Evolutionary conservation across 257 asterid species (phyloP).

Genomic region (Sherardia arvensis): DNA sequence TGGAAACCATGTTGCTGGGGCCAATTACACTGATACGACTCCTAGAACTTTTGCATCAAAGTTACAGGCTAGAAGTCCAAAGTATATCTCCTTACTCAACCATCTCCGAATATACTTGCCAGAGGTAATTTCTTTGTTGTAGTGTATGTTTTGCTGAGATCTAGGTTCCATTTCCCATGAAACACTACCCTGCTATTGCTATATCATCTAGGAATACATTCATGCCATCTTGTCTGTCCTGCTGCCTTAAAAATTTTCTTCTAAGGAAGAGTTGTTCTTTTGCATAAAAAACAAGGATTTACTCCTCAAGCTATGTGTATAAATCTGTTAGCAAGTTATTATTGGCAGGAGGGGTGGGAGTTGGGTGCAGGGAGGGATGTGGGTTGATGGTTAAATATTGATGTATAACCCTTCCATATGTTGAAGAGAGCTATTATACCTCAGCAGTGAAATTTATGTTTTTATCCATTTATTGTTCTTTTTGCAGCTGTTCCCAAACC

Average conservation of each 20-base stretch:
- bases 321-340: not conserved
- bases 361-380: not conserved
- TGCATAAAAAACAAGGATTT: not conserved
- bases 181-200: not conserved
- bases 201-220: not conserved
- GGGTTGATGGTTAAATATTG: too few species aligned
- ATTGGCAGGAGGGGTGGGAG: not conserved
- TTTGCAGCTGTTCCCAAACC: constrained; percentile 93
- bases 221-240: not conserved
- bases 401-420: not conserved
- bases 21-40: constrained; percentile 71
- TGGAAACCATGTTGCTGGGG: constrained; percentile 78
- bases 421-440: not conserved
- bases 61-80: constrained; percentile 91
- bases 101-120: constrained; percentile 96
- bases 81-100: constrained; percentile 85
- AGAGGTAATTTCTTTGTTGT: constrained; percentile 50
- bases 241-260: not conserved
- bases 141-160: not conserved
- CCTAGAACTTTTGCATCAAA: constrained; percentile 80
- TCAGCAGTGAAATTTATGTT: not conserved
- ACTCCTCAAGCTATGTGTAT: not conserved
- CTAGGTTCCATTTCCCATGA: not conserved
- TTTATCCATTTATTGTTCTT: not conserved
- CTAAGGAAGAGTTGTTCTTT: not conserved